phyloP scores from a whole-genome alignment of 2,329 filamentous ascomycete genomes.

The Aspergillus sp. region DNA sequence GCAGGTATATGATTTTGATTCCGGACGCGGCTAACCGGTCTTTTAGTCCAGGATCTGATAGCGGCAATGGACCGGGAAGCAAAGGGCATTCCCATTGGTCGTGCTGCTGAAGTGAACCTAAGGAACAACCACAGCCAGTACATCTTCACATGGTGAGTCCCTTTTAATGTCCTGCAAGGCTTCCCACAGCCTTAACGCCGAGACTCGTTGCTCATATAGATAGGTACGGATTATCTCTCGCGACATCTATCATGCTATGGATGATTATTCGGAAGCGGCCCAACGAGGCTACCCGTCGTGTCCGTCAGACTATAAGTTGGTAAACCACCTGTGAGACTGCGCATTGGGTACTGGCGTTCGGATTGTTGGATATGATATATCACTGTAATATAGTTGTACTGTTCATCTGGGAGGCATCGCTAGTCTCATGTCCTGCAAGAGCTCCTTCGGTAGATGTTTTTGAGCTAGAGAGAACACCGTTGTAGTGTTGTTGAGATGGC shows the following conservation, averaged over 20 bases:
- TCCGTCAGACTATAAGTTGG: slow-evolving; percentile 76
- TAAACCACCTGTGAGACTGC: slow-evolving; percentile 38
- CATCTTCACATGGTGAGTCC: slow-evolving; percentile 91
- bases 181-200: background rate
- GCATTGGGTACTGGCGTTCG: slow-evolving; percentile 41
- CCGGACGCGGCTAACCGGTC: background rate
- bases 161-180: background rate
- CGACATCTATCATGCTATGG: slow-evolving; percentile 93
- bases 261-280: slow-evolving; percentile 90
- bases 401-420: slow-evolving; percentile 37
- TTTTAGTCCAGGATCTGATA: slow-evolving; percentile 73
- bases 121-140: slow-evolving; percentile 98
- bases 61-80: slow-evolving; percentile 71
- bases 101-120: slow-evolving; percentile 84
- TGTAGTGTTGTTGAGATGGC: slow-evolving; percentile 68
- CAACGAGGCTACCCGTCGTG: slow-evolving; percentile 68
- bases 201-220: slow-evolving; percentile 23
- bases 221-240: slow-evolving; percentile 82
- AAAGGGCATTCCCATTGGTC: slow-evolving; percentile 85
- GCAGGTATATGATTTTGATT: slow-evolving; percentile 14
- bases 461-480: slow-evolving; percentile 85
- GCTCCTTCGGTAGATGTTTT: slow-evolving; percentile 75
- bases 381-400: slow-evolving; percentile 17
- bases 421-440: slow-evolving; percentile 71
- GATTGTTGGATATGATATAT: slow-evolving; percentile 11